Evolutionary conservation across 352 stramenopile species (phyloP), one percentile per base, ranked within the genome.

Genomic region (Saprolegnia parasitica): DNA sequence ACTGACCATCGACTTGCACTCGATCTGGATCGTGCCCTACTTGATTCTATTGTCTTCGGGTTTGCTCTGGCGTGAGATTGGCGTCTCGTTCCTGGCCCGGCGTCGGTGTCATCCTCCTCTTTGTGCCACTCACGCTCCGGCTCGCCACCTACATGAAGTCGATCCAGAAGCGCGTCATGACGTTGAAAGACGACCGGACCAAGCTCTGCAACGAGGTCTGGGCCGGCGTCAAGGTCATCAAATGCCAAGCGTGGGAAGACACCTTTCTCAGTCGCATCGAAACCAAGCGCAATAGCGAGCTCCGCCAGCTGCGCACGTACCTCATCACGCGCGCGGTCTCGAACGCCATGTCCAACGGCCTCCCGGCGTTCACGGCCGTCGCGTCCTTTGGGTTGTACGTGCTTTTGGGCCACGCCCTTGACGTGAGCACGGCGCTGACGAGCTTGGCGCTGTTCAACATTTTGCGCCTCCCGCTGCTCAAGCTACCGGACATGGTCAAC

Each of bases 161-260:
- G 9, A 71, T 90, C 21, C 84, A 93, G 73, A 87, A 87, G 61
- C 65, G 57, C 16, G 66, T 97, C 20, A 89, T 94, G 76, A 72
- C 75, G 49, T 71, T 86, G 23, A 91, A 87, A 35, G 91, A 97
- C 73, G 62, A 78, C 40, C 77, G 91, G 10, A 78, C 96, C 21
- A 89, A 96, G 71, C 57, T 96, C 8, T 94, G 87, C 49, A 91
- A 84, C 67, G 90, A 97, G 74, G 78, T 95, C 9, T 63, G 95
- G 26, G 73, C 81, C 45, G 81, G 84, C 29, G 95, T 97, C 72
- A 91, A 96, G 72, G 78, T 97, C 52, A 88, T 98, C 75, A 98
- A 98, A 73, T 74, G 97, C 0, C 91, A 96, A 61, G 90, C 88
- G 2, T 98, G 92, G 92, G 92, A 98, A 75, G 67, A 78, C 24